A percentile compares a stretch with the other conserved stretches of the same genome.
These are phyloP conservation scores for Tillandsia leiboldiana DNA, from an alignment of 176 grass and related monocot species.

Conservation along the genomic window DNA sequence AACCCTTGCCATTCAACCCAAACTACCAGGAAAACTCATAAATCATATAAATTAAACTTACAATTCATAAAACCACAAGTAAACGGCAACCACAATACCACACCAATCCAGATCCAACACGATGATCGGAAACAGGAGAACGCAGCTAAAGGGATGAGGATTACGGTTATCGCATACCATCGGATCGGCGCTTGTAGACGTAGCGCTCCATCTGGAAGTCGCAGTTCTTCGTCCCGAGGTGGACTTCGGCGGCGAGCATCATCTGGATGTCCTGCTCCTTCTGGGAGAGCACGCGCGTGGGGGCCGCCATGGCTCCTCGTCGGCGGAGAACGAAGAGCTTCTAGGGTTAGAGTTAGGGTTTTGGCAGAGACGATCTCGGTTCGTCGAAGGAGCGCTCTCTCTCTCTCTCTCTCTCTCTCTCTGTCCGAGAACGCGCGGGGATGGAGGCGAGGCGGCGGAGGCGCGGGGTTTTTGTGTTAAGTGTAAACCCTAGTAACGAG, in stretches of 20 bases:
- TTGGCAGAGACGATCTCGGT: background rate
- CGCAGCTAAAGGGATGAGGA: background rate
- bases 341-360: slow-evolving; percentile 1
- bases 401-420: too few species aligned
- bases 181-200: slow-evolving; percentile 61
- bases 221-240: slow-evolving; percentile 95
- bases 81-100: background rate
- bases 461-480: too few species aligned
- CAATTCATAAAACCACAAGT: too few species aligned
- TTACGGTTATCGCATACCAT: slow-evolving; percentile 34
- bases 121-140: background rate
- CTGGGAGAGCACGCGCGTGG: slow-evolving; percentile 41
- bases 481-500: too few species aligned
- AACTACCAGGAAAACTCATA: too few species aligned
- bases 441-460: too few species aligned
- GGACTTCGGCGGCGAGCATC: slow-evolving; percentile 92
- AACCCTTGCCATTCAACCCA: too few species aligned
- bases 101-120: background rate
- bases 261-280: slow-evolving; percentile 86
- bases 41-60: too few species aligned
- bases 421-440: too few species aligned
- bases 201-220: slow-evolving; percentile 99
- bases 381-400: too few species aligned
- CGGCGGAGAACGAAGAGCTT: background rate
- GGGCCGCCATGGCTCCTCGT: slow-evolving; percentile 40